Evolutionary conservation across 352 stramenopile species (phyloP), one percentile per base, ranked within the genome.

Genomic region (Globisporangium emineosum): DNA sequence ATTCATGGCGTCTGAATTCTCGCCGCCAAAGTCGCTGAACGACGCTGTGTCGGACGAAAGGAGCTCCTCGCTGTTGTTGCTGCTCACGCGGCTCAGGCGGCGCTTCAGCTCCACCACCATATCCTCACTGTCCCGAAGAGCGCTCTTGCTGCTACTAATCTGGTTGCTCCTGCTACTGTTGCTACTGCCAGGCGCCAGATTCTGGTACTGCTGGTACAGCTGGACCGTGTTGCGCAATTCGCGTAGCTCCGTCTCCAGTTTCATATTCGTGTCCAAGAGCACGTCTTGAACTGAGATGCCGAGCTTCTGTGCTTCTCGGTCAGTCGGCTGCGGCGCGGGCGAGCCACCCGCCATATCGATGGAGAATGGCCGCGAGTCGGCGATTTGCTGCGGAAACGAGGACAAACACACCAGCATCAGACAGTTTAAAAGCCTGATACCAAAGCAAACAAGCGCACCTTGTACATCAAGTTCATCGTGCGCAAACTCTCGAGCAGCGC

Each of bases 401-500:
- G 5, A 30, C 30, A 35, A 27, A 61, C 9, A 40, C 13, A 27
- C 35, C 2, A 32, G 5, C 6, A 12, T 50, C 35, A 52, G n/a
- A 63, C n/a, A 37, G 19, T 35, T 6, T 32, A 5, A n/a, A n/a
- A 57, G 21, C 15, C 3, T 13, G 8, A 42, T n/a, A 42, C 0
- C n/a, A 33, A 19, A 64, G n/a, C 23, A 45, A 45, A 7, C 37
- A 45, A 15, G 32, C 42, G 27, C 66, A 78, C 71, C 68, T 88
- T 90, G 63, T 90, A 90, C 67, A 85, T 83, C 1, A 84, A 55
- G 47, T 84, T 86, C 71, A 88, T 87, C 2, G 78, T 78, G 12
- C 76, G 77, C 2, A 89, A 65, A 66, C 85, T 93, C 42, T 90
- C 81, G 43, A 86, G 73, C 15, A 93, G 62, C 23, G 75, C 77